Evolutionary conservation across 345 rosid genomes (phyloP), one percentile per base, ranked within the genome.

Genomic region (Eucalyptus shirleyi): DNA sequence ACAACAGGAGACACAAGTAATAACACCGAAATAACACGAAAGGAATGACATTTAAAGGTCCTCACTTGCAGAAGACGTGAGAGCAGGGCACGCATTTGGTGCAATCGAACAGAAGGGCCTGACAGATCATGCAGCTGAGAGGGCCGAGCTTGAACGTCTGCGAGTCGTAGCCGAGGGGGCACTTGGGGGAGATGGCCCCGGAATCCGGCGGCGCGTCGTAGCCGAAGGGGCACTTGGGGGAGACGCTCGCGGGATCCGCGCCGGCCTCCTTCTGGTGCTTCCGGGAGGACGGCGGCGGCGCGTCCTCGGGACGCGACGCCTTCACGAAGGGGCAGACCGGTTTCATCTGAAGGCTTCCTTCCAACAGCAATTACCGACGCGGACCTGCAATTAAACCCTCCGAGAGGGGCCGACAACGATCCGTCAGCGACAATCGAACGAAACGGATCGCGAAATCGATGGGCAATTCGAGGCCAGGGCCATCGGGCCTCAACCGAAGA

Each of bases 71-170:
- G 88, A 90, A 98, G 6, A 96, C 93, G 89, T 96, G 99, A 67
- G 98, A 91, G 49, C 99, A 98, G 88, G 99, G 99, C 89, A 95
- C 94, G 88, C 99, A 98, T 96, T 93, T 95, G 93, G 95, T 90
- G 88, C 91, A 90, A 3, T 96, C 94, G 85, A 94, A 98, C 16
- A 98, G 94, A 86, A 98, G 98, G 28, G 99, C 99, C 87, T 95
- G 98, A 92, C 99, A 98, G 45, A 98, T 62, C 94, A 98, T 88
- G 90, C 99, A 98, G 89, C 99, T 98, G 87, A 97, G 95, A 72
- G 99, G 99, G 37, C 99, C 99, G 86, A 98, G 93, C 94, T 98
- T 96, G 92, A 98, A 98, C 3, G 96, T 94, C 50, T 94, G 96
- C 19, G 99, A 95, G 92, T 96, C 99, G 60, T 96, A 98, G 69